These are phyloP conservation scores for Lasiosphaeris hirsuta DNA, from an alignment of 495 filamentous ascomycete species.

Conservation along the genomic window DNA sequence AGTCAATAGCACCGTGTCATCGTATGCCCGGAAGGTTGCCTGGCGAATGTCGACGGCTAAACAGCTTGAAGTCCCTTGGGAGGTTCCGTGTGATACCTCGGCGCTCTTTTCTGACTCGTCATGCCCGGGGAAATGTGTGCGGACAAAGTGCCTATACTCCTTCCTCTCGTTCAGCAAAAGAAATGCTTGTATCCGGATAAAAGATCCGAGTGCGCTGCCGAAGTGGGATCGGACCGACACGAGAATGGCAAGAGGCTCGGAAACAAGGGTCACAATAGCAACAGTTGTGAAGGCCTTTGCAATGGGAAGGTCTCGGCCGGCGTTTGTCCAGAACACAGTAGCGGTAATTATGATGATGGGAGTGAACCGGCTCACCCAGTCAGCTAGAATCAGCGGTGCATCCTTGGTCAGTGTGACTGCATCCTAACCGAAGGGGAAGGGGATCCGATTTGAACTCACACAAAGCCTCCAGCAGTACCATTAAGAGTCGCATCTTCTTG, in stretches of 20 bases:
- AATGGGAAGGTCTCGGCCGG: background rate
- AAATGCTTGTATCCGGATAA: background rate
- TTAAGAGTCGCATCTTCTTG: conserved; percentile 16
- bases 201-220: background rate
- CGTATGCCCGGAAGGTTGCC: background rate
- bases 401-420: no score
- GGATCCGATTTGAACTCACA: no score
- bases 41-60: background rate
- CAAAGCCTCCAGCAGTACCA: background rate
- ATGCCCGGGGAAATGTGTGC: background rate
- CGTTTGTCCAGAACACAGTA: background rate
- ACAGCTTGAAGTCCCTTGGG: no score
- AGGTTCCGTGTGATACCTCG: no score
- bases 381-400: no score
- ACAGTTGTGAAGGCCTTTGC: background rate
- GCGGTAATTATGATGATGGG: conserved; percentile 1
- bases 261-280: background rate
- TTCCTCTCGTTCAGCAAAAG: background rate
- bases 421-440: background rate
- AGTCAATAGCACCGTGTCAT: background rate
- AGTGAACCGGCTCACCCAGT: background rate
- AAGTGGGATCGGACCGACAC: background rate
- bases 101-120: background rate
- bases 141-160: background rate
- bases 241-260: background rate